Conservation (phyloP, 2,329 filamentous ascomycete genomes). For the Nigrospora oryzae region DNA sequence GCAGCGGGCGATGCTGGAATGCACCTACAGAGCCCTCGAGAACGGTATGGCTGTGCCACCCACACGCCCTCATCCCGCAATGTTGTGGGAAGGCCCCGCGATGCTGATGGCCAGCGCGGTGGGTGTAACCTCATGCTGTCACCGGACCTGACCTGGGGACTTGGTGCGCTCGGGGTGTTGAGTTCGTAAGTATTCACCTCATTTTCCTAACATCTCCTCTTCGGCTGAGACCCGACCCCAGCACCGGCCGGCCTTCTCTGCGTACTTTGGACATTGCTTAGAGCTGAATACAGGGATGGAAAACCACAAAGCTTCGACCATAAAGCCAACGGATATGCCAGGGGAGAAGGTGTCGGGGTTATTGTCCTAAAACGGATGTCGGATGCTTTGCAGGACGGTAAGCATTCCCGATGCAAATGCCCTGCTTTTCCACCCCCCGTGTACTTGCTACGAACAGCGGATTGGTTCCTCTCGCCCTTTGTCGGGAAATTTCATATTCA, state of each 20-base stretch:
- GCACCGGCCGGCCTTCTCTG: too few species aligned
- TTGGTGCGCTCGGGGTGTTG: constrained; percentile 44
- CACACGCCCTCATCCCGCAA: constrained; percentile 6
- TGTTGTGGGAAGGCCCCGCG: too few species aligned
- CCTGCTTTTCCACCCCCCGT: too few species aligned
- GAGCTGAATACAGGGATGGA: constrained; percentile 21
- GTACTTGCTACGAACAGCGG: too few species aligned
- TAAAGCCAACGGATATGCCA: constrained; percentile 55
- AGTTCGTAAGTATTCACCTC: constrained; percentile 21
- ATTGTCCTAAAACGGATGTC: constrained; percentile 50
- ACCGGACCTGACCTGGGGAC: constrained; percentile 45
- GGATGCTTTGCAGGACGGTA: constrained; percentile 49
- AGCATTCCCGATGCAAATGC: constrained; percentile 15
- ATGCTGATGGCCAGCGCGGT: constrained; percentile 12
- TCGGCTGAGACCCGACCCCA: too few species aligned
- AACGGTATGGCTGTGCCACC: not conserved
- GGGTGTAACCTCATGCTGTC: constrained; percentile 43
- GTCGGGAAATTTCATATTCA: too few species aligned
- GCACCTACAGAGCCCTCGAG: not conserved
- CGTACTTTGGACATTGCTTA: too few species aligned
- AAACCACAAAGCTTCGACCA: constrained; percentile 46
- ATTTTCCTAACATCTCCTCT: too few species aligned
- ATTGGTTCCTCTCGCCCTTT: too few species aligned
- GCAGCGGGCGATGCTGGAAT: not conserved
- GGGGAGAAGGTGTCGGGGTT: constrained; percentile 54